Evolutionary conservation across 2,329 filamentous ascomycete species (phyloP).

Genomic region (Aotearoamyces nothofagi): DNA sequence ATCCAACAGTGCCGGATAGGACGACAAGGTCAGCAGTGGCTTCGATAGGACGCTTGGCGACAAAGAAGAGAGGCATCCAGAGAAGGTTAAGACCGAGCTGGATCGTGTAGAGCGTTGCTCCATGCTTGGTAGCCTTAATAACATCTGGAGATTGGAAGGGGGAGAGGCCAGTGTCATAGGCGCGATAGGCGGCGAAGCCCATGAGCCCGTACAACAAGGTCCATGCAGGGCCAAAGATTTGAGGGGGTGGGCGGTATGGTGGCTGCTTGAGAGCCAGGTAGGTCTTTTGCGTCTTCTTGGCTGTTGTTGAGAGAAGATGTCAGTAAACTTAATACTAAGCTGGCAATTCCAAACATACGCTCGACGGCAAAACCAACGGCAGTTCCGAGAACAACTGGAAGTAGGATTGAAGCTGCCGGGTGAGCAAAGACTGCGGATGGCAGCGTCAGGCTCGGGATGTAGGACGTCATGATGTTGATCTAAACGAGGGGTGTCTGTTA

Average conservation of each 20-base stretch:
- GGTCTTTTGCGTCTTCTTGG: constrained; percentile 39
- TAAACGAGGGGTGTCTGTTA: too few species aligned
- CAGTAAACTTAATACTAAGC: constrained; percentile 1
- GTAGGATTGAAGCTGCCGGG: constrained; percentile 56
- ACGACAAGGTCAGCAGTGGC: constrained; percentile 64
- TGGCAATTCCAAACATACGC: constrained; percentile 30
- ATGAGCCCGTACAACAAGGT: constrained; percentile 58
- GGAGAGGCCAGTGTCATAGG: constrained; percentile 45
- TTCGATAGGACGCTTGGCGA: constrained; percentile 53
- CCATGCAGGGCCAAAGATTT: constrained; percentile 51
- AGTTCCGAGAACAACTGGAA: constrained; percentile 60
- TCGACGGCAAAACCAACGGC: constrained; percentile 55
- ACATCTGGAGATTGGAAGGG: constrained; percentile 36
- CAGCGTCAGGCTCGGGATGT: constrained; percentile 63
- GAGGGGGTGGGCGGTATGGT: constrained; percentile 42
- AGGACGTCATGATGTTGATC: constrained; percentile 60
- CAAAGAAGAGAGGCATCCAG: constrained; percentile 92
- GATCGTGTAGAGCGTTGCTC: constrained; percentile 68
- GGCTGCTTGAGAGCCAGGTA: constrained; percentile 56
- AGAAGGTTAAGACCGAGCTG: constrained; percentile 74
- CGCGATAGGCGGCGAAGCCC: constrained; percentile 80
- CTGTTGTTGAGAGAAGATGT: constrained; percentile 20
- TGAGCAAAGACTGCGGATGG: constrained; percentile 56
- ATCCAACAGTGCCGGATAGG: constrained; percentile 56
- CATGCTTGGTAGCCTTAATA: constrained; percentile 45